Base-by-base conservation (phyloP, 768 basidiomycete species). In the Tephrocybe rancida region DNA sequence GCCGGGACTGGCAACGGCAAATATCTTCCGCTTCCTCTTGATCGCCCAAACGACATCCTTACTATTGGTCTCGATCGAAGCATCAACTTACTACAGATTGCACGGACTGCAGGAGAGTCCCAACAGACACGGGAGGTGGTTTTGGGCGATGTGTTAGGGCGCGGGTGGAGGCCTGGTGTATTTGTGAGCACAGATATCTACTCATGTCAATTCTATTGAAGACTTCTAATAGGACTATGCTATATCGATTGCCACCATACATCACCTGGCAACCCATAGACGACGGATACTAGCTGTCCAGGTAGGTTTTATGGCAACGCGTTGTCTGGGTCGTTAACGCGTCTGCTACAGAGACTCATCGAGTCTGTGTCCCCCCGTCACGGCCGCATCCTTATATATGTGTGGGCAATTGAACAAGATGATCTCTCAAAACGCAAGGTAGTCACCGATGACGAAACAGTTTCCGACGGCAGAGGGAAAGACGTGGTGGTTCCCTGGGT, bases 1-100 rank as follows among this genome's bases (percentile, higher is more conserved):
- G 90, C 92, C 22, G 97, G 97, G 5, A 93, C 93, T 22, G 97
- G 97, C 1, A 99, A 99, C 61, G 97, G 97, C 41, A 98, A 99
- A 79, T 98, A 98, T 72, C 82, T 98, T 1, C 87, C 90, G 2
- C 70, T 92, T 1, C 88, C 90, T 5, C 58, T 70, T 1, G 84
- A 90, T 44, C 77, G 82, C 14, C 84, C 84, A 5, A 73, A 73
- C 1, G 77, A 77, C 24, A 68, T 87, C 44, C 81, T 86, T 76
- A 94, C 90, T 16, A 76, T 98, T 37, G 94, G 93, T 1, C 73
- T 97, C 21, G 95, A 98, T 71, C 80, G 88, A 62, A 95, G 92
- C 64, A 68, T 73, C 34, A 93, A 88, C 56, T 73, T 98, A 37
- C 74, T 97, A n/a, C 69, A 81, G 37, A 82, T 92, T 55, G 95